phyloP scores from a whole-genome alignment of 1,284 basidiomycete species.

The Ustilago cynodontis region DNA sequence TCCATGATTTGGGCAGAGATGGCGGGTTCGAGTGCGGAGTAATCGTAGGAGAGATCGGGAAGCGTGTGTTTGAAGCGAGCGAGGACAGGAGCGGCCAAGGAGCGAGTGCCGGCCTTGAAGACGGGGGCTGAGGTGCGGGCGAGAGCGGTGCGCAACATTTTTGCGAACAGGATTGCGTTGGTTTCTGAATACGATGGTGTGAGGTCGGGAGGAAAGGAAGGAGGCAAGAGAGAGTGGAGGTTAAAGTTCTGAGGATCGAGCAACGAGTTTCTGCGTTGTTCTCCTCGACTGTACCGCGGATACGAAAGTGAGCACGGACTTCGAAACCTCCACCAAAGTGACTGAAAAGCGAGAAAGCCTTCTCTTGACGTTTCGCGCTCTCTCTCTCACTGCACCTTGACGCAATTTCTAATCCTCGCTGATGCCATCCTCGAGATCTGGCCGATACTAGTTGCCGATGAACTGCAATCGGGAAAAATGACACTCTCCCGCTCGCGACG shows the following conservation, averaged over 20 bases:
- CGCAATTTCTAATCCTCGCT: slow-evolving; percentile 20
- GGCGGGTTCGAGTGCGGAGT: slow-evolving; percentile 66
- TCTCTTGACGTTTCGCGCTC: too few species aligned
- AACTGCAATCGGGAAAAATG: slow-evolving; percentile 17
- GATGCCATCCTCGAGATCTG: background rate
- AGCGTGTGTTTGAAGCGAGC: slow-evolving; percentile 68
- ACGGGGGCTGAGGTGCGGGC: slow-evolving; percentile 32
- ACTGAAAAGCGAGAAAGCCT: slow-evolving; percentile 1
- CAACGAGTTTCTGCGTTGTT: slow-evolving; percentile 15
- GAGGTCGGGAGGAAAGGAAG: background rate
- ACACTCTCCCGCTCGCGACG: slow-evolving; percentile 24
- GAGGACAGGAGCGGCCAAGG: slow-evolving; percentile 21
- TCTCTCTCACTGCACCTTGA: slow-evolving; percentile 28
- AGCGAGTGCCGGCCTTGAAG: slow-evolving; percentile 25
- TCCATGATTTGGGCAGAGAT: slow-evolving; percentile 69
- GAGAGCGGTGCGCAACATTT: slow-evolving; percentile 57
- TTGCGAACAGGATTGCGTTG: background rate
- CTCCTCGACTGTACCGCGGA: slow-evolving; percentile 9
- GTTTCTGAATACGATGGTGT: background rate
- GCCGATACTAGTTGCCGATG: background rate
- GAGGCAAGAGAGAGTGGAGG: background rate
- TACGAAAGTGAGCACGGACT: slow-evolving; percentile 11
- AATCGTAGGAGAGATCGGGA: slow-evolving; percentile 69
- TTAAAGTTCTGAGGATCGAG: too few species aligned
- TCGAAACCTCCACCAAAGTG: slow-evolving; percentile 19